Evolutionary conservation across 1,139 yeast species (phyloP), one percentile per base, ranked within the genome.

Genomic region (Candida glucosophila): DNA sequence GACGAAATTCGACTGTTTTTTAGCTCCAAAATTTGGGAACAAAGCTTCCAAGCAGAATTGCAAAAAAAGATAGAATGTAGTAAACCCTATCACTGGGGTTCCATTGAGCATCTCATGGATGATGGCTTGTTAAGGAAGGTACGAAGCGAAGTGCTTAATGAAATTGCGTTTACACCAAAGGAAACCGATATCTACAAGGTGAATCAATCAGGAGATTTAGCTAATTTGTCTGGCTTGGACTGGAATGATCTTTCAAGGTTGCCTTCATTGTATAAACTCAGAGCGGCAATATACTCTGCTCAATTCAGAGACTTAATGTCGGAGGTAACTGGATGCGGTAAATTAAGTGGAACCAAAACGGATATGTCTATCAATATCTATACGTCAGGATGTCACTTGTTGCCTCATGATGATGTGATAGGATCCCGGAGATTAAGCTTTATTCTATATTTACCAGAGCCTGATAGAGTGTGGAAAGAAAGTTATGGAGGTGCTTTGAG

Each of bases 151-250:
- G 88, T 92, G 20, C 67, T 83, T 40, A 60, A 66, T 5, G 81
- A 86, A 44, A 77, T 92, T 32, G 92, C 82, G 24, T 92, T 92
- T 58, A 86, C 97, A 12, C 75, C 77, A 44, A 92, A 90, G 52
- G 98, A 92, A 52, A 92, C 99, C 0, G 98, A 92, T 46, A 92
- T 92, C 34, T 92, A 92, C 55, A 88, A 85, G 49, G 95, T 92
- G 17, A 78, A 67, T 49, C 99, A 92, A 52, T 79, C 92, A 25
- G 99, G 98, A 15, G 98, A 92, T 51, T 65, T 92, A 41, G 95
- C 96, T 21, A 92, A 92, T 47, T 57, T 92, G 25, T 80, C 93
- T 0, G 95, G 96, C 0, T 62, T 92, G 33, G 73, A 83, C 37
- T 68, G 77, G 65, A 73, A 74, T 28, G 95, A 90, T 48, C 58